Base-by-base conservation (phyloP, 1,284 basidiomycete species). In the Ceratobasidium sp. region DNA sequence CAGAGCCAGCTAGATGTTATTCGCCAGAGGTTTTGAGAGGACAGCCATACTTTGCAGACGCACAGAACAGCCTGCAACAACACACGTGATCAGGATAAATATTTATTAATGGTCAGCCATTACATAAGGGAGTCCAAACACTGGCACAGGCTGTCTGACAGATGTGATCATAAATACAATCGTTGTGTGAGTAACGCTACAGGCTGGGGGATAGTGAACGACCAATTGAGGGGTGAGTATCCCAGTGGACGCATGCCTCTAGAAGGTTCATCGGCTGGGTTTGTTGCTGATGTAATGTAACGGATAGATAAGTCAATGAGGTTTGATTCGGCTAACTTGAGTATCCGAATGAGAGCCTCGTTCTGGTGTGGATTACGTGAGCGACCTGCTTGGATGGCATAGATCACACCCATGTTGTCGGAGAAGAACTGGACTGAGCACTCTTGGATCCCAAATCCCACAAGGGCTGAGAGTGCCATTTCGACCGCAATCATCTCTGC, bases 401-500 rank as follows among this genome's bases (percentile, higher is more conserved):
- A 73, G 17, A 80, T 76, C 0, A 80, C 69, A 3, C 77, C 78
- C 25, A 67, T 57, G 69, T 80, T 80, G 60, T 81, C 78, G 0
- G 78, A 79, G 15, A 71, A 71, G 10, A 80, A 45, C 1, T 67
- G 43, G 22, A 80, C 58, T n/a, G 72, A 71, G 13, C 35, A 25
- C 40, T 74, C 54, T 1, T n/a, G 3, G 10, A 29, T 34, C 1
- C 70, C 65, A 7, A 34, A 25, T 7, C 42, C 40, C 1, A 53
- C 42, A 2, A 76, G n/a, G 7, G 60, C 45, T 1, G 56, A 62
- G 0, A 76, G 58, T 0, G 73, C 70, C 1, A 82, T 72, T 69
- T 82, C 78, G 3, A 82, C 73, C 0, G 78, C 81, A 0, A 82
- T 71, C 49, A 79, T 77, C 70, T 83, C 80, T 0, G 77, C 80